Percentiles rank a stretch among this genome's conserved stretches.
Conservation (phyloP, 768 basidiomycete species). For the Sporobolomyces phaffii region DNA sequence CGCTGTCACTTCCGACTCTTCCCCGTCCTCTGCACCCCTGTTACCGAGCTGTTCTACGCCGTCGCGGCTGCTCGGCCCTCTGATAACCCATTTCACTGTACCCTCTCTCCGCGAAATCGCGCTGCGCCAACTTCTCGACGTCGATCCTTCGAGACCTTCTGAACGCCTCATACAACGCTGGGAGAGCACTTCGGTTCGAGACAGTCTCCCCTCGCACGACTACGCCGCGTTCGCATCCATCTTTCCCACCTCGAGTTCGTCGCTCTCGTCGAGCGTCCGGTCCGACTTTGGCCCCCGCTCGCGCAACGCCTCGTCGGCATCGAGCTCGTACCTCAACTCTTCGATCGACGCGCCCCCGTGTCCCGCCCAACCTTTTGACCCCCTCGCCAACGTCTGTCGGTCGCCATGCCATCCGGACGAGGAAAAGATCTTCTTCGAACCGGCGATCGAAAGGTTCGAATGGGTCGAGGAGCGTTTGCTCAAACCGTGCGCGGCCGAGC, state of each 20-base stretch:
- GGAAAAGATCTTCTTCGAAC: constrained; percentile 13
- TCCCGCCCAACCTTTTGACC: constrained; percentile 27
- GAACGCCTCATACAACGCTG: not conserved
- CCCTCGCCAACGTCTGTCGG: constrained; percentile 21
- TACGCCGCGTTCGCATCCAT: constrained; percentile 3
- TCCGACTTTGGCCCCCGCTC: not conserved
- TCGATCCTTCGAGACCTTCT: not conserved
- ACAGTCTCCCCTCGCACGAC: constrained; percentile 23
- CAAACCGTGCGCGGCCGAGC: constrained; percentile 2
- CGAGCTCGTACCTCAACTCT: too few species aligned
- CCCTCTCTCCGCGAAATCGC: constrained; percentile 32
- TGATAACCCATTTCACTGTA: constrained; percentile 17
- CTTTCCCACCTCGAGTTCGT: not conserved
- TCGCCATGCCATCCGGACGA: constrained; percentile 26
- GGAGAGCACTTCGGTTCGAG: constrained; percentile 4
- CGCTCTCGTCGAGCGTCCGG: not conserved
- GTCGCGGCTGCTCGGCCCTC: constrained; percentile 28
- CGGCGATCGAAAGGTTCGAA: constrained; percentile 35
- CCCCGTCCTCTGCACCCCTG: too few species aligned
- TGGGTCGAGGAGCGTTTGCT: constrained; percentile 32
- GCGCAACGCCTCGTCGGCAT: not conserved
- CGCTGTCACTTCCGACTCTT: not conserved
- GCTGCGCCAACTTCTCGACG: constrained; percentile 32
- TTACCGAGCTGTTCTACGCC: too few species aligned
- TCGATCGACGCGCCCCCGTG: not conserved